A percentile compares a stretch with the other conserved stretches of the same genome.
phyloP scores from a whole-genome alignment of 2,329 filamentous ascomycete genomes.

The Sarocladium strictum region DNA sequence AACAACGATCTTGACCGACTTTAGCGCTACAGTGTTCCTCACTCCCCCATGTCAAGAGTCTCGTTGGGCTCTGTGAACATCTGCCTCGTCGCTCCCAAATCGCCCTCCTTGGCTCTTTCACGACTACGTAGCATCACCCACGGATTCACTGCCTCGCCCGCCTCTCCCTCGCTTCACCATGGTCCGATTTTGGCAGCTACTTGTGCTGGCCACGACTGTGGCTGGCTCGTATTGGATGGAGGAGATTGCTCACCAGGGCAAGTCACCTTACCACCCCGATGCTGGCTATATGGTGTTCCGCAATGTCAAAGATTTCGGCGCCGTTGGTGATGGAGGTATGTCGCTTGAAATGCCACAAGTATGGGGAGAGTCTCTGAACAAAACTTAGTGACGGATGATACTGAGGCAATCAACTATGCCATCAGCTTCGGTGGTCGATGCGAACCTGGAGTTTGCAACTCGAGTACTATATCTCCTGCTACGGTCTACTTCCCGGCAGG shows the following conservation, averaged over 20 bases:
- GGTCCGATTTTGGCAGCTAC: background rate
- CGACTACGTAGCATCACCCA: too few relatives aligned
- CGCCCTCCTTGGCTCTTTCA: background rate
- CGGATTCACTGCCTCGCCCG: background rate
- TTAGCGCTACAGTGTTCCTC: too few relatives aligned
- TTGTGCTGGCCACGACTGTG: background rate
- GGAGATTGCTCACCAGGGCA: conserved; percentile 38
- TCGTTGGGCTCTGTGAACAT: too few relatives aligned
- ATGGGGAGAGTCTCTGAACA: too few relatives aligned
- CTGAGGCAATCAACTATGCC: conserved; percentile 72
- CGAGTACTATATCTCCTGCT: conserved; percentile 24
- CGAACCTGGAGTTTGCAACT: conserved; percentile 22
- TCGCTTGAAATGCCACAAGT: too few relatives aligned
- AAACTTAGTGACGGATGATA: conserved; percentile 60
- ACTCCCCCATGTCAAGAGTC: too few relatives aligned
- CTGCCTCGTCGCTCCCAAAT: too few relatives aligned
- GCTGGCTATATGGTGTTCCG: conserved; percentile 37
- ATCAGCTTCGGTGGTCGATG: conserved; percentile 48
- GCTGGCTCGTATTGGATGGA: conserved; percentile 32
- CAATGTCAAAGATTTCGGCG: conserved; percentile 41
- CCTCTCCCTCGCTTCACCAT: background rate
- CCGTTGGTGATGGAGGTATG: conserved; percentile 28
- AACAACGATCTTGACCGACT: background rate
- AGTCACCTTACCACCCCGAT: conserved; percentile 38
- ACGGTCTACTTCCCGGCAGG: conserved; percentile 32